Percentiles rank a stretch among this genome's conserved stretches.
Conservation (phyloP, 2,329 filamentous ascomycete species). For the Allantophomopsis lycopodina region DNA sequence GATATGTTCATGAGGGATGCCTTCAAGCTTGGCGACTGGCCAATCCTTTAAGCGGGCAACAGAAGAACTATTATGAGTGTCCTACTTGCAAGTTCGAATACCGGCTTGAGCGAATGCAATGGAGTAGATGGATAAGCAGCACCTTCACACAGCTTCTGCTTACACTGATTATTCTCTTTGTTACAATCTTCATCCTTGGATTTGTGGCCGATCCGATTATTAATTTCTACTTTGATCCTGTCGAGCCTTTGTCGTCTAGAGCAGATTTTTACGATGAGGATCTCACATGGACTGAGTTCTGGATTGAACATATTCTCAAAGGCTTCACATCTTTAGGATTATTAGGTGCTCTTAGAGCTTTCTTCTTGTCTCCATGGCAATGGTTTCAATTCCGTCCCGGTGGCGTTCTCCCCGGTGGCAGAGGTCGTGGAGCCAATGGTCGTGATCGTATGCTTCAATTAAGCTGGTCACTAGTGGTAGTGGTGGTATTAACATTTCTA, state of each 20-base stretch:
- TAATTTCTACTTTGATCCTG: slow-evolving; percentile 72
- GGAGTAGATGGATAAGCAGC: slow-evolving; percentile 57
- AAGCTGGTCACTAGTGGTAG: slow-evolving; percentile 63
- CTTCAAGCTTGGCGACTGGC: slow-evolving; percentile 70
- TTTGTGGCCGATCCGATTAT: slow-evolving; percentile 91
- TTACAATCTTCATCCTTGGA: slow-evolving; percentile 68
- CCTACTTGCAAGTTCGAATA: slow-evolving; percentile 81
- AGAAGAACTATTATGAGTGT: slow-evolving; percentile 71
- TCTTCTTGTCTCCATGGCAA: slow-evolving; percentile 63
- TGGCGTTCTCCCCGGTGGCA: slow-evolving; percentile 35
- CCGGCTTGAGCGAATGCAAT: slow-evolving; percentile 61
- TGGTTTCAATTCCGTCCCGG: slow-evolving; percentile 61
- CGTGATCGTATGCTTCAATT: slow-evolving; percentile 67
- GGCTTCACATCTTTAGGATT: slow-evolving; percentile 83
- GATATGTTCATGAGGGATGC: slow-evolving; percentile 90
- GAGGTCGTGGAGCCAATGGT: slow-evolving; percentile 45
- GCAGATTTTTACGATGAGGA: slow-evolving; percentile 32
- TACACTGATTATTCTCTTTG: slow-evolving; percentile 57
- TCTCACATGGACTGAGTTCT: slow-evolving; percentile 67
- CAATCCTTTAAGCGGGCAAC: slow-evolving; percentile 42
- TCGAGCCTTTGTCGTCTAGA: slow-evolving; percentile 38
- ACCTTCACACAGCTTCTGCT: slow-evolving; percentile 52
- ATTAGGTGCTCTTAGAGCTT: slow-evolving; percentile 70
- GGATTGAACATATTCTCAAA: slow-evolving; percentile 77
- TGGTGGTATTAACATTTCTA: slow-evolving; percentile 71